Evolutionary conservation across 2,329 filamentous ascomycete genomes (phyloP).

Genomic region (Pseudogymnoascus sp.): DNA sequence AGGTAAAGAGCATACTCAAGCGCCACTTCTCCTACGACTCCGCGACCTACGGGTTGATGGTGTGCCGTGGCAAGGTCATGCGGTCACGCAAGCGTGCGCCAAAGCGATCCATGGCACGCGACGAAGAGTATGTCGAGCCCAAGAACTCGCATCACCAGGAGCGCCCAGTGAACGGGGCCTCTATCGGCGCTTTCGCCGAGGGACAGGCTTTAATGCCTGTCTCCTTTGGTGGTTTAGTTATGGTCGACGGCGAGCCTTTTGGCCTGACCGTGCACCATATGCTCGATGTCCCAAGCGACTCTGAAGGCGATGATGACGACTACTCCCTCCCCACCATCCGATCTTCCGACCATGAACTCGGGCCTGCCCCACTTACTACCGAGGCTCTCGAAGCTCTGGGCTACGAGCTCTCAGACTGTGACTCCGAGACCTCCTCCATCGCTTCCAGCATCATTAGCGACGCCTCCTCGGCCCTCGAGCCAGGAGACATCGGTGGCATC

Average conservation of each 20-base stretch:
- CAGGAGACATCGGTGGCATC: slow-evolving; percentile 55
- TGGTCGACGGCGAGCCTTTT: slow-evolving; percentile 76
- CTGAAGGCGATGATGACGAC: slow-evolving; percentile 32
- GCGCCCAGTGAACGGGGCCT: slow-evolving; percentile 75
- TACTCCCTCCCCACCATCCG: background rate
- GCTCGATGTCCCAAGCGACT: slow-evolving; percentile 62
- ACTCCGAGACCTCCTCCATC: slow-evolving; percentile 44
- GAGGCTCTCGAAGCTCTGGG: slow-evolving; percentile 51
- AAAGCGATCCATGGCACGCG: slow-evolving; percentile 35
- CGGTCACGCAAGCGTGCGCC: slow-evolving; percentile 46
- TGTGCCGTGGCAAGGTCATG: slow-evolving; percentile 61
- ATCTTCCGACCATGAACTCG: background rate
- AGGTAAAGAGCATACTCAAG: slow-evolving; percentile 64
- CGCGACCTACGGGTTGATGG: slow-evolving; percentile 58
- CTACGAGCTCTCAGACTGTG: slow-evolving; percentile 55
- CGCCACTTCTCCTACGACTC: slow-evolving; percentile 64
- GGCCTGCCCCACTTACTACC: slow-evolving; percentile 25
- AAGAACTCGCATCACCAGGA: slow-evolving; percentile 72
- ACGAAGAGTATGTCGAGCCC: slow-evolving; percentile 37
- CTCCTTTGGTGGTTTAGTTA: slow-evolving; percentile 79
- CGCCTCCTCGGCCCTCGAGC: slow-evolving; percentile 49
- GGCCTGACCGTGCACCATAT: slow-evolving; percentile 98
- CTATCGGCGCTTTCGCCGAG: slow-evolving; percentile 83
- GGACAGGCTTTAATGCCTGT: slow-evolving; percentile 83
- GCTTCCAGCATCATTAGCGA: slow-evolving; percentile 26